Percentiles rank a stretch among this genome's conserved stretches.
phyloP scores from a whole-genome alignment of 176 grass and related monocot genomes.

The Triticum turgidum region DNA sequence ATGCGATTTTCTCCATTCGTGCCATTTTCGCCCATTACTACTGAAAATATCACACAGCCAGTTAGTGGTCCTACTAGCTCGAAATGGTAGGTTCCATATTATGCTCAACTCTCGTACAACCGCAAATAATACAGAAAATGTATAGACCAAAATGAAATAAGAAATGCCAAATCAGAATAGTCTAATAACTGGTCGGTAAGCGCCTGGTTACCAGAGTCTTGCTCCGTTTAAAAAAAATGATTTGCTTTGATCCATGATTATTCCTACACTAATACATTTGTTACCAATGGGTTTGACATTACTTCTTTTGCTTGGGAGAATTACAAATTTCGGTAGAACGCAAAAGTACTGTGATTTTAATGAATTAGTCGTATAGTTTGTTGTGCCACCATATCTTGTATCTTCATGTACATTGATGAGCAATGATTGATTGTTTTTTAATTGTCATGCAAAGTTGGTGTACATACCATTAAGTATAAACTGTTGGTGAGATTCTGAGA shows the following conservation, averaged over 20 bases:
- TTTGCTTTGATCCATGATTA: background rate
- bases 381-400: background rate
- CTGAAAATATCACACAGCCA: background rate
- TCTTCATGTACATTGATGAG: background rate
- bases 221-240: background rate
- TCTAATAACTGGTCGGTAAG: background rate
- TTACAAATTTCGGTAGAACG: background rate
- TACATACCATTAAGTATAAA: constrained; percentile 14
- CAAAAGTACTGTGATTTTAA: background rate
- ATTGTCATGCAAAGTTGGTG: constrained; percentile 3
- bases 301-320: background rate
- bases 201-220: background rate
- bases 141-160: background rate
- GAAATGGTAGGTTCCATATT: background rate
- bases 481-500: background rate
- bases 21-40: background rate
- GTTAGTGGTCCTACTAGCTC: background rate
- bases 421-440: background rate
- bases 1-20: background rate
- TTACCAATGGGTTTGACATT: background rate
- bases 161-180: background rate
- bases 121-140: background rate
- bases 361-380: background rate
- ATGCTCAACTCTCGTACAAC: background rate
- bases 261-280: background rate